Percentiles rank a stretch among this genome's conserved stretches.
Conservation (phyloP, 192 early-diverging fungal species). For the Rhizoclosmatium sp. region DNA sequence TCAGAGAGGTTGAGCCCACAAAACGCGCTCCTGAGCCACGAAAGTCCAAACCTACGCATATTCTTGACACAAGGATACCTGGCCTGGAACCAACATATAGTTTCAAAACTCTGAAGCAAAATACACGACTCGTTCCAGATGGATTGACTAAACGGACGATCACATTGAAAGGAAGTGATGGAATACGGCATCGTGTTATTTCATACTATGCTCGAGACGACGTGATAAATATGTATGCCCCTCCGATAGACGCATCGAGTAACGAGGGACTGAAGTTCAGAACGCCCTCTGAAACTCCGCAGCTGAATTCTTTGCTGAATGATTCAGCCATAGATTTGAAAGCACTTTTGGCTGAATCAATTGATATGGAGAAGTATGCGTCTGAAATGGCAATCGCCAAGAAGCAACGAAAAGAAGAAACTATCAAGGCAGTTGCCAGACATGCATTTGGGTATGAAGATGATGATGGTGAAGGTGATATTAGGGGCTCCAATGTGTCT, state of each 20-base stretch:
- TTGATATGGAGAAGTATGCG: conserved; percentile 34
- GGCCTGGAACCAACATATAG: conserved; percentile 38
- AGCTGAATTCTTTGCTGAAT: neutral
- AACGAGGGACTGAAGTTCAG: neutral
- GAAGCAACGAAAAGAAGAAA: conserved; percentile 25
- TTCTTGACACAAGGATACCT: conserved; percentile 28
- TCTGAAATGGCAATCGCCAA: conserved; percentile 28
- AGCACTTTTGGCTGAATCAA: conserved; percentile 24
- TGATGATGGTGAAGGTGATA: neutral
- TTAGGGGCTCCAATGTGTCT: no score
- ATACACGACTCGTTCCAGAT: conserved; percentile 21
- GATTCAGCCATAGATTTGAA: conserved; percentile 19
- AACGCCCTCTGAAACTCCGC: conserved; percentile 9
- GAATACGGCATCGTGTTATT: conserved; percentile 15
- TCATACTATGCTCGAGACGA: conserved; percentile 34
- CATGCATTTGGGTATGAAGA: neutral
- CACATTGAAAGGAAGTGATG: conserved; percentile 29
- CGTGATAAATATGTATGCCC: conserved; percentile 28
- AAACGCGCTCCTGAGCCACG: conserved; percentile 14
- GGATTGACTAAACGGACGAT: conserved; percentile 34
- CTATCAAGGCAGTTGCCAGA: conserved; percentile 25
- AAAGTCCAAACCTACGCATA: conserved; percentile 27
- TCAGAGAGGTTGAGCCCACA: conserved; percentile 31
- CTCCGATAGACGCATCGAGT: neutral
- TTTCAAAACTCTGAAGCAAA: conserved; percentile 34